Evolutionary conservation across 2,329 filamentous ascomycete genomes (phyloP).

Genomic region (Thielaviopsis ethacetica): DNA sequence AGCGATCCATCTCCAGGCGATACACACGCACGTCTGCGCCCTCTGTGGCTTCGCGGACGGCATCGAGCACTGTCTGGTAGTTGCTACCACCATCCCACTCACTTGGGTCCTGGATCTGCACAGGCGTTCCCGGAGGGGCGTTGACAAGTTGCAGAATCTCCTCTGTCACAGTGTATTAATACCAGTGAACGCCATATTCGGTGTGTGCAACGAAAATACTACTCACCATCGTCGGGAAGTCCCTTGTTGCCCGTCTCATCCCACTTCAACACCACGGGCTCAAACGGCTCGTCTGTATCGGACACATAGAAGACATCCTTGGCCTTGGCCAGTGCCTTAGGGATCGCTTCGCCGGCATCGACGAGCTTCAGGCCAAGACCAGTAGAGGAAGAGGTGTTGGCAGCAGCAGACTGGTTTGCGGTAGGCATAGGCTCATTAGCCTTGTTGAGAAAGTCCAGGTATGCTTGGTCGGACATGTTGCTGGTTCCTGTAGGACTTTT

Average conservation of each 20-base stretch:
- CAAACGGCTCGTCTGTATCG: constrained; percentile 76
- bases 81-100: constrained; percentile 60
- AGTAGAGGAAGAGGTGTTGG: constrained; percentile 12
- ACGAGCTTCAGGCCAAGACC: constrained; percentile 36
- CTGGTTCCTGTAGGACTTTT: neutral
- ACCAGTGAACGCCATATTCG: neutral
- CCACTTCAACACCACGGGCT: constrained; percentile 54
- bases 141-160: constrained; percentile 54
- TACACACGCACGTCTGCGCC: constrained; percentile 62
- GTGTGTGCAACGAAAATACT: neutral
- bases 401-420: constrained; percentile 13
- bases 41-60: constrained; percentile 45
- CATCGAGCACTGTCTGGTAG: constrained; percentile 53
- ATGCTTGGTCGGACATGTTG: constrained; percentile 48
- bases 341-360: constrained; percentile 41
- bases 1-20: constrained; percentile 35
- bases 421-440: constrained; percentile 56
- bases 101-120: constrained; percentile 49
- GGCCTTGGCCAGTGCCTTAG: constrained; percentile 35
- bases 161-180: constrained; percentile 26
- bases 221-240: constrained; percentile 45
- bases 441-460: constrained; percentile 72
- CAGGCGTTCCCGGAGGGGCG: constrained; percentile 31
- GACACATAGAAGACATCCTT: constrained; percentile 51
- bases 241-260: constrained; percentile 30